Evolutionary conservation across 257 asterid species (phyloP).

Genomic region (Solanum etuberosum): DNA sequence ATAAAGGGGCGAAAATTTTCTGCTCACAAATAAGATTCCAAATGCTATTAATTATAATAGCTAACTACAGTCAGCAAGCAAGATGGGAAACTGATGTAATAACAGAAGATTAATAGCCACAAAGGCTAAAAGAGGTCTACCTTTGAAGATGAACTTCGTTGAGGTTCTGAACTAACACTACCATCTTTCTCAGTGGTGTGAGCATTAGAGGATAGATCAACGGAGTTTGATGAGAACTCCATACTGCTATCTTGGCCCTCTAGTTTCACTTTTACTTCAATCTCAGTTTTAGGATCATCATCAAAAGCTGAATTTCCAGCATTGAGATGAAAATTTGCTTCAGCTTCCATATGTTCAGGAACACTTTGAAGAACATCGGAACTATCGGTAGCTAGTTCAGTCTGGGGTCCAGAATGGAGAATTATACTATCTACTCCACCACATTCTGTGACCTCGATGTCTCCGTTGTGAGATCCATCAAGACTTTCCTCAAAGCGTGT

Average conservation of each 20-base stretch:
- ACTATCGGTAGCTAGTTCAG: not conserved
- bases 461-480: constrained; percentile 11
- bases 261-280: constrained; percentile 9
- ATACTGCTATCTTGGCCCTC: constrained; percentile 6
- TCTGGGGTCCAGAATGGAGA: constrained; percentile 10
- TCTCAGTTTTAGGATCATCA: not conserved
- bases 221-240: constrained; percentile 6
- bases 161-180: not conserved
- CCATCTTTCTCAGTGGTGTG: constrained; percentile 14
- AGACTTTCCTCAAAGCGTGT: constrained; percentile 12
- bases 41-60: not conserved
- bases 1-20: not conserved
- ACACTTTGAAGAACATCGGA: not conserved
- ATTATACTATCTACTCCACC: not conserved
- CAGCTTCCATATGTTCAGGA: constrained; percentile 9
- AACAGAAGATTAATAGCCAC: not conserved
- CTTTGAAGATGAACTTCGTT: constrained; percentile 16
- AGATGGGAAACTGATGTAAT: not conserved
- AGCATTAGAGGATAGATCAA: not conserved
- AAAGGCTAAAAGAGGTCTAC: constrained; percentile 13
- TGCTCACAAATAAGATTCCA: not conserved
- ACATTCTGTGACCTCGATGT: constrained; percentile 3
- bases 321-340: constrained; percentile 6
- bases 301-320: constrained; percentile 3
- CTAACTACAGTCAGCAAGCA: not conserved